Evolutionary conservation across 2,329 filamentous ascomycete genomes (phyloP), one percentile per base, ranked within the genome.

Genomic region (Xylaria sp.): DNA sequence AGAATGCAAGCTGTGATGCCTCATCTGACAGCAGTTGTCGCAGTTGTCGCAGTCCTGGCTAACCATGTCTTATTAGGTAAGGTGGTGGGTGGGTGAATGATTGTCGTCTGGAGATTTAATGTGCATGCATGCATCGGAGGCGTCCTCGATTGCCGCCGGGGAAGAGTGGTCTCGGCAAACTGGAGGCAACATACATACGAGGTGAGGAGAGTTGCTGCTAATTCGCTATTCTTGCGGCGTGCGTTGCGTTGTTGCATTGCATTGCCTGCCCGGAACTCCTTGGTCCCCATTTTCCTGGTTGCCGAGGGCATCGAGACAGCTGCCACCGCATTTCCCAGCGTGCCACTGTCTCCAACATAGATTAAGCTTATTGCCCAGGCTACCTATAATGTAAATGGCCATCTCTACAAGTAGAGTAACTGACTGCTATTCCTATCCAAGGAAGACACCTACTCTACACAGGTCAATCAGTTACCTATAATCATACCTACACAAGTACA

Each of bases 231-330:
- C 57, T 60, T 41, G 63, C 53, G 34, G 58, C 18, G 48, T 36
- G 63, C 52, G 41, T 48, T 9, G 41, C 41, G 28, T 30, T 30
- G 53, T 41, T 57, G 55, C 67, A 64, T 69, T 61, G 67, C 60
- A 67, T 69, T 69, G 67, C 67, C 67, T 69, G 67, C 67, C 64
- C 60, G 23, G 50, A 67, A 48, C 45, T 32, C 41, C 15, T 15
- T 12, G 8, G 20, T 41, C 57, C 60, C 57, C 45, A 55, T 36
- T 43, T 55, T 57, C 56, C 9, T 58, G 41, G 41, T 60, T 69
- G 67, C 67, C 67, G 64, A 50, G 36, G 60, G 67, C 65, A 69
- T 68, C 53, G 30, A 34, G 25, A 34, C 28, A 30, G 59, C 39
- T 41, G 20, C 34, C 53, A n/a, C 25, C 32, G 9, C 25, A 20